phyloP scores from a whole-genome alignment of 73 alveolate species.

The Uronychia binucleata region DNA sequence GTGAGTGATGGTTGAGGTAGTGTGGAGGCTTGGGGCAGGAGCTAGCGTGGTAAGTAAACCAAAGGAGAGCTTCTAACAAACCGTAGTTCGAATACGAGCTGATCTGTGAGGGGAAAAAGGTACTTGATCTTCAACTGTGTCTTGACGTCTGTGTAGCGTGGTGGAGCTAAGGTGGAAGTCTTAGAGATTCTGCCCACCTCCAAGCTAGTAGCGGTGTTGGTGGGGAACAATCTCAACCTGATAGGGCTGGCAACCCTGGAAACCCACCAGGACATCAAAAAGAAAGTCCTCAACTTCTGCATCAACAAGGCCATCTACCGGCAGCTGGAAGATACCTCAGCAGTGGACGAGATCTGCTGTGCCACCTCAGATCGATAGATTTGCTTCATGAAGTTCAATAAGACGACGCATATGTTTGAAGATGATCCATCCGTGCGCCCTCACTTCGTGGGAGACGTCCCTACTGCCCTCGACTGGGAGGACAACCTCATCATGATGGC shows the following conservation, averaged over 20 bases:
- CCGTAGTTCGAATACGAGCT: constrained; percentile 34
- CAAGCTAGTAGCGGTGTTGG: constrained; percentile 37
- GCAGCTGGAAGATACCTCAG: constrained; percentile 4
- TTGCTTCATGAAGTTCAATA: constrained; percentile 11
- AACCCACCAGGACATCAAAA: constrained; percentile 40
- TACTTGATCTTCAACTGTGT: neutral
- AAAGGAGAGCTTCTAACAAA: neutral
- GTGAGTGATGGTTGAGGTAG: no score
- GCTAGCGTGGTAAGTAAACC: neutral
- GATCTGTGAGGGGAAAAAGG: constrained; percentile 50
- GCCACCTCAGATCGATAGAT: constrained; percentile 48
- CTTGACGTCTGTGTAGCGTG: constrained; percentile 20
- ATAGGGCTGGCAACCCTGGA: constrained; percentile 18
- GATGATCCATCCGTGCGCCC: constrained; percentile 13
- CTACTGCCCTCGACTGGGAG: constrained; percentile 28
- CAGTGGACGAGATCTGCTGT: constrained; percentile 44
- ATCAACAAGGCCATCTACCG: constrained; percentile 50
- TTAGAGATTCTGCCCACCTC: constrained; percentile 27
- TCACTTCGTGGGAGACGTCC: constrained; percentile 2
- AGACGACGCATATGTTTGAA: constrained; percentile 30
- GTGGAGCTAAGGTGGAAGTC: constrained; percentile 15
- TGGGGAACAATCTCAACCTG: constrained; percentile 17
- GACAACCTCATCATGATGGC: constrained; percentile 30
- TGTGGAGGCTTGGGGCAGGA: neutral
- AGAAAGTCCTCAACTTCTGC: constrained; percentile 46